A percentile compares a stretch with the other conserved stretches of the same genome.
Evolutionary conservation across 371 early-diverging fungal genomes (phyloP).

Genomic region (Circinella umbellata): DNA sequence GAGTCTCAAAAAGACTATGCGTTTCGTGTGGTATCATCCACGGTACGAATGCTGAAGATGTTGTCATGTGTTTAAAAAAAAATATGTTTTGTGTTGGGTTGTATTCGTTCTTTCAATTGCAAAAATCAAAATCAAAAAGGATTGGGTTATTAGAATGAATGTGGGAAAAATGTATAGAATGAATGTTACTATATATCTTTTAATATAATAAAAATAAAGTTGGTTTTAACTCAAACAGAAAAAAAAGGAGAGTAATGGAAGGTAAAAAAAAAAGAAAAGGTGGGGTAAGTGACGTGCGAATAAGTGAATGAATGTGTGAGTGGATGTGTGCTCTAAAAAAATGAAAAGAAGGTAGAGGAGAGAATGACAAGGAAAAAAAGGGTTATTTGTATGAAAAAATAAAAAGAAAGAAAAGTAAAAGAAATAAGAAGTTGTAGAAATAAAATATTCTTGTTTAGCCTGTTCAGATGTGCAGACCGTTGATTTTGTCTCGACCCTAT

Average conservation of each 20-base stretch:
- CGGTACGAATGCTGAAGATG: slow-evolving; percentile 13
- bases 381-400: slow-evolving; percentile 10
- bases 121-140: neutral
- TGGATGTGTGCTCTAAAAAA: neutral
- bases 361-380: slow-evolving; percentile 14
- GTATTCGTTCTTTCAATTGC: slow-evolving; percentile 1
- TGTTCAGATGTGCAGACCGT: slow-evolving; percentile 4
- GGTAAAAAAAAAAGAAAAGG: neutral
- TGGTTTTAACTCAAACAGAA: neutral
- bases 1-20: neutral
- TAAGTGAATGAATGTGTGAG: neutral
- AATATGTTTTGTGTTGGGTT: neutral
- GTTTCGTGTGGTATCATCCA: slow-evolving; percentile 15
- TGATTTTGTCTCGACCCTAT: slow-evolving; percentile 1
- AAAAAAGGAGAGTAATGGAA: slow-evolving; percentile 11
- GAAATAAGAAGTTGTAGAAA: slow-evolving; percentile 15
- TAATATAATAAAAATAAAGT: neutral
- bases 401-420: slow-evolving; percentile 16
- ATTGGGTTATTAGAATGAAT: neutral
- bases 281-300: too few relatives aligned
- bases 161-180: neutral
- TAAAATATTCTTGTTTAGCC: slow-evolving; percentile 12
- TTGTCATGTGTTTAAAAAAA: neutral
- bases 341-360: slow-evolving; percentile 9
- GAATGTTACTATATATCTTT: neutral